phyloP scores from a whole-genome alignment of 1,284 basidiomycete genomes.

The Cutaneotrichosporon sp. region DNA sequence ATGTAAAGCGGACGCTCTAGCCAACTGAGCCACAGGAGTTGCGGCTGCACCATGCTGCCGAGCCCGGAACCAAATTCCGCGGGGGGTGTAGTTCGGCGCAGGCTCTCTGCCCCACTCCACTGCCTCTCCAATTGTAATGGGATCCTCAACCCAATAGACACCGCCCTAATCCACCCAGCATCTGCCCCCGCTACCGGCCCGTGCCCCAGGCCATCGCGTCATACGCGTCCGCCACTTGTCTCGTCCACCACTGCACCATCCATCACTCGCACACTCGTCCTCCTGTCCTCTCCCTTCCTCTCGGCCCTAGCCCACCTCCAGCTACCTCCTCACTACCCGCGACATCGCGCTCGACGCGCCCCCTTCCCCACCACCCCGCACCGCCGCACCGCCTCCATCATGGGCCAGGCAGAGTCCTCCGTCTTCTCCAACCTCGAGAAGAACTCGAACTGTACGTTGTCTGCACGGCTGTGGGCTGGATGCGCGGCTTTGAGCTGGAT shows the following conservation, averaged over 20 bases:
- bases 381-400: conserved; percentile 18
- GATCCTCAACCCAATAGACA: too few relatives aligned
- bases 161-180: too few relatives aligned
- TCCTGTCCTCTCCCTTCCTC: too few relatives aligned
- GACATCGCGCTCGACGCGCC: background rate
- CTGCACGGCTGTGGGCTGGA: background rate
- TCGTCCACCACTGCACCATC: background rate
- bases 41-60: background rate
- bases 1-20: conserved; percentile 15
- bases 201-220: background rate
- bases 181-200: too few relatives aligned
- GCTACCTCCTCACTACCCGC: background rate
- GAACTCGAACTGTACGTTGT: conserved; percentile 52
- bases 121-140: too few relatives aligned
- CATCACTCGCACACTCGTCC: too few relatives aligned
- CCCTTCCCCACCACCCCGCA: background rate
- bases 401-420: conserved; percentile 54
- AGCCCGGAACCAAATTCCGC: background rate
- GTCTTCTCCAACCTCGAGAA: conserved; percentile 53
- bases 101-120: too few relatives aligned
- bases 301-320: background rate
- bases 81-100: too few relatives aligned
- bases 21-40: conserved; percentile 12
- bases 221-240: background rate
- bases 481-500: too few relatives aligned